Base-by-base conservation (phyloP, 805 yeast species). In the Zygoascus tannicola region DNA sequence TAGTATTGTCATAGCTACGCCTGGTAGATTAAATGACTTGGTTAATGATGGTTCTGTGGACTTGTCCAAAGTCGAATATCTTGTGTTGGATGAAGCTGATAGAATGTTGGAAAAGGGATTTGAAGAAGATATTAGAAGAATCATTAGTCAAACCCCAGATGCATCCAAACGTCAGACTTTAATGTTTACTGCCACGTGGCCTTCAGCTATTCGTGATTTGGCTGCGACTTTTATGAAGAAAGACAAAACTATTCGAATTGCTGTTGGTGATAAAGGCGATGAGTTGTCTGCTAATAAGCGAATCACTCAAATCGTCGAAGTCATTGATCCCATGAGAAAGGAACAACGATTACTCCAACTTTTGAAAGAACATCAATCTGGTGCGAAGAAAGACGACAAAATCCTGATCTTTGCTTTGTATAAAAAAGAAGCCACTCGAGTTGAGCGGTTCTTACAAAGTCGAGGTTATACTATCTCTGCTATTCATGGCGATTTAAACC, bases 131-230 rank as follows among this genome's bases (percentile, higher is more conserved):
- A 90, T 92, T 59, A 86, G 84, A 62, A 71, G 74, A 50, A 86
- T 92, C 52, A 78, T 92, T 59, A 75, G 81, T 45, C 73, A 85
- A 14, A 69, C 74, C 20, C 40, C 40, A 7, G 58, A 65, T 26
- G 42, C 57, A 2, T 60, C 64, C 21, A 56, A 72, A 22, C 73
- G 97, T 68, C 97, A 90, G 66, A 92, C 98, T 0, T 72, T 92
- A 51, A 92, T 92, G 97, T 92, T 92, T 67, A 90, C 98, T 7
- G 99, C 99, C n/a, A 92, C 99, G 1, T 92, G 98, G 98, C 99
- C 99, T n/a, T 85, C 84, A 56, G 95, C 90, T 67, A 97, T 92
- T 30, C 80, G 97, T 59, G 94, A 86, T 51, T 73, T 92, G 50
- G 98, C 98, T 5, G 60, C 78, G 16, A 75, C 82, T 4, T 92